A percentile compares a stretch with the other conserved stretches of the same genome.
Conservation (phyloP, 495 filamentous ascomycete genomes). For the Bryoglossum gracile region DNA sequence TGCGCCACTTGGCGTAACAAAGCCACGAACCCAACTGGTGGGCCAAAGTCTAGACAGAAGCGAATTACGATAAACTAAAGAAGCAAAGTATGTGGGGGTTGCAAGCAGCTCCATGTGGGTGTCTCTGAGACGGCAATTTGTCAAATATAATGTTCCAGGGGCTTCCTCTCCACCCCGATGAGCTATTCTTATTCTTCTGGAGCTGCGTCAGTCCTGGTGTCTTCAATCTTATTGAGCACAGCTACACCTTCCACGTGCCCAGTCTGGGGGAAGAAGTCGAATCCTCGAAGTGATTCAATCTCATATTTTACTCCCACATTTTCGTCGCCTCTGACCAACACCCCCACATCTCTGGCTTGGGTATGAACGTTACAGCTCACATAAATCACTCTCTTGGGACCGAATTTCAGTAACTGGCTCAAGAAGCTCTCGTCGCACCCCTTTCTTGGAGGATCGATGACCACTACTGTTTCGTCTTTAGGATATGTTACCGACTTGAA, state of each 20-base stretch:
- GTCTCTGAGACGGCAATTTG: neutral
- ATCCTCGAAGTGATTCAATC: conserved; percentile 87
- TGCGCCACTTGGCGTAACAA: no score
- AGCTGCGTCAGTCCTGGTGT: neutral
- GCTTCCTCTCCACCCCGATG: neutral
- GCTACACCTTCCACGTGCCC: conserved; percentile 94
- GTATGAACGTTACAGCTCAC: conserved; percentile 98
- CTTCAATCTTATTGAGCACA: conserved; percentile 54
- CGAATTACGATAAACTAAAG: neutral
- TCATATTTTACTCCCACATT: conserved; percentile 54
- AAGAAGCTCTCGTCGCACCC: conserved; percentile 86
- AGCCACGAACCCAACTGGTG: no score
- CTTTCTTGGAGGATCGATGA: conserved; percentile 92
- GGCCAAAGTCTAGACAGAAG: neutral
- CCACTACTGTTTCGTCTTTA: conserved; percentile 72
- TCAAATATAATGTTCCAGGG: no score
- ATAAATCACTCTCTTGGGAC: conserved; percentile 75
- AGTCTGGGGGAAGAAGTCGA: conserved; percentile 98
- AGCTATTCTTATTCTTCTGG: neutral
- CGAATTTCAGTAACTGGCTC: conserved; percentile 65
- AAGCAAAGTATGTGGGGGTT: neutral
- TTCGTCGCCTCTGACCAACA: conserved; percentile 49
- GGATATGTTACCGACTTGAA: conserved; percentile 68
- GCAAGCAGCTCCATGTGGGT: neutral
- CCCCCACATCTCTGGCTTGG: conserved; percentile 85